These are phyloP conservation scores for Radiomyces spectabilis DNA, from an alignment of 192 early-diverging fungal species.

Conservation along the genomic window DNA sequence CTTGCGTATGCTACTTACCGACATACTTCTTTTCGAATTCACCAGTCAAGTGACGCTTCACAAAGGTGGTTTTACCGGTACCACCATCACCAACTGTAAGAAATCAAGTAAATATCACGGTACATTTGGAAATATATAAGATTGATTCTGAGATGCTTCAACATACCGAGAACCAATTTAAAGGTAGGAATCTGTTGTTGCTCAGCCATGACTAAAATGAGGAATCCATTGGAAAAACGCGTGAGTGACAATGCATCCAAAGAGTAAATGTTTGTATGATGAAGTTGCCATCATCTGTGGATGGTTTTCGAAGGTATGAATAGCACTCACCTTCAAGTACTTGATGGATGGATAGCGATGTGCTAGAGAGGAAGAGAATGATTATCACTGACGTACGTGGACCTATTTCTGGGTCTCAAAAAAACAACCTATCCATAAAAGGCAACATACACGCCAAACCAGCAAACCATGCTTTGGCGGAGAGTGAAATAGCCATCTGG, in stretches of 20 bases:
- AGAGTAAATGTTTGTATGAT: too few relatives aligned
- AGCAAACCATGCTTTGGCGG: too few relatives aligned
- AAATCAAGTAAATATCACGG: not conserved
- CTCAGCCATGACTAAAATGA: conserved; percentile 17
- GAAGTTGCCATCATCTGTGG: not conserved
- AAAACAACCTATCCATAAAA: too few relatives aligned
- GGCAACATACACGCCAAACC: too few relatives aligned
- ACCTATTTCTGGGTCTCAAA: too few relatives aligned
- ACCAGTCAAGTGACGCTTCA: conserved; percentile 98
- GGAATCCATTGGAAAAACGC: not conserved
- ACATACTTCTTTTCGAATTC: conserved; percentile 99
- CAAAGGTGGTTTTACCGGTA: conserved; percentile 99
- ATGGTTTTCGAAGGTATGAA: not conserved
- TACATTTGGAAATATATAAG: too few relatives aligned
- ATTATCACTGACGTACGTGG: too few relatives aligned
- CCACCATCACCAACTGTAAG: conserved; percentile 89
- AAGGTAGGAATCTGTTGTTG: conserved; percentile 58
- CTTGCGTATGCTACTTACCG: conserved; percentile 50
- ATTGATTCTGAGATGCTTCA: too few relatives aligned
- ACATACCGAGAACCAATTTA: conserved; percentile 84
- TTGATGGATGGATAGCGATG: not conserved
- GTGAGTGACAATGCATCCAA: not conserved
- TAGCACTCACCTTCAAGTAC: not conserved
- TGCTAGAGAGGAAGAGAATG: too few relatives aligned
- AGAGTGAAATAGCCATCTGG: too few relatives aligned